These are phyloP conservation scores for Brassica cretica DNA, from an alignment of 345 rosid species.

Conservation along the genomic window DNA sequence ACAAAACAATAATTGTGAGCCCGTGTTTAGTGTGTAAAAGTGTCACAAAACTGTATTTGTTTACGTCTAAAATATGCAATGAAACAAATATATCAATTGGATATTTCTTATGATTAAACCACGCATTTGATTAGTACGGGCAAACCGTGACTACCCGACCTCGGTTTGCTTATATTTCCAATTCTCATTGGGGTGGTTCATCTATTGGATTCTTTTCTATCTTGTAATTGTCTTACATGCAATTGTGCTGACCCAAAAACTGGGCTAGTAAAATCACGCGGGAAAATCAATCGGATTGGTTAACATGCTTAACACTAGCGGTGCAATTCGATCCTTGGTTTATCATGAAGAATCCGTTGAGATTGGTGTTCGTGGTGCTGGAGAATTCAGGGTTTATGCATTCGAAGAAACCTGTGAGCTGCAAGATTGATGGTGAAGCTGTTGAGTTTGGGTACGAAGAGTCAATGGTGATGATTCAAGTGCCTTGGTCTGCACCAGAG, in stretches of 20 bases:
- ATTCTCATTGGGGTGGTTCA: not conserved
- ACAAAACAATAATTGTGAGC: not conserved
- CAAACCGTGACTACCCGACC: not conserved
- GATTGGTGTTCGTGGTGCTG: slow-evolving; percentile 62
- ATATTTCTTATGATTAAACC: not conserved
- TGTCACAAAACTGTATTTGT: not conserved
- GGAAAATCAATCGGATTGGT: slow-evolving; percentile 57
- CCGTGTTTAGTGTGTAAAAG: too few relatives aligned
- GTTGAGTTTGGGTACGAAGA: slow-evolving; percentile 58
- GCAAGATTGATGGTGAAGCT: slow-evolving; percentile 64
- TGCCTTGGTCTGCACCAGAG: slow-evolving; percentile 64
- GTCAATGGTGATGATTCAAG: slow-evolving; percentile 52
- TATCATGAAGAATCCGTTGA: slow-evolving; percentile 42
- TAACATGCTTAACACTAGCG: slow-evolving; percentile 91
- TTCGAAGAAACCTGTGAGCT: slow-evolving; percentile 62
- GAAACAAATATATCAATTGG: not conserved
- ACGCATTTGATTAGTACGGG: not conserved
- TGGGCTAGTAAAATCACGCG: not conserved
- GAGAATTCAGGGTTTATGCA: slow-evolving; percentile 72
- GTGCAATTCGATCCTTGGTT: slow-evolving; percentile 63
- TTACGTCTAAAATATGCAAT: not conserved
- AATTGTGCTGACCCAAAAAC: not conserved
- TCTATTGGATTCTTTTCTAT: not conserved
- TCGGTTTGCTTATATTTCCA: not conserved
- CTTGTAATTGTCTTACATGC: not conserved